Base-by-base conservation (phyloP, 768 basidiomycete genomes). In the Lepiota brunneoincarnata region DNA sequence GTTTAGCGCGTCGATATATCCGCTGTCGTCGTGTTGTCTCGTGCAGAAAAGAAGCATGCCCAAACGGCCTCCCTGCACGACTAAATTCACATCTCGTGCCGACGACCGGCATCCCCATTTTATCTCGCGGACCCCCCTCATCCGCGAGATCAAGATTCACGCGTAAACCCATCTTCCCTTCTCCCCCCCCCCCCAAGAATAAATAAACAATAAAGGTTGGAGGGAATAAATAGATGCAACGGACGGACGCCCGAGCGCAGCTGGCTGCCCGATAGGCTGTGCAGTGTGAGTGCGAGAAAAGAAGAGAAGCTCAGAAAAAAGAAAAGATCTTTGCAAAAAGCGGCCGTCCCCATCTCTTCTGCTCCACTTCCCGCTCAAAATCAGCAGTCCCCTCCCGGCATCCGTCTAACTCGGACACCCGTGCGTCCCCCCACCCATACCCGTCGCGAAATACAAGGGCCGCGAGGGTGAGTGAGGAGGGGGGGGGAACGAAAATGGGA, bases 81-180 rank as follows among this genome's bases (percentile, higher is more conserved):
- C 26, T 46, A 18, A 28, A 28, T 28, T 28, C 26, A 28, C 26
- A 28, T 28, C 3, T 28, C 45, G 31, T 34, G 45, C 45, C 45
- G 45, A 18, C 28, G 28, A 15, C 44, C 45, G 31, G 44, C 44
- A 17, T 6, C 26, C 26, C 26, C 26, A 28, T 28, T 28, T 28
- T 28, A 28, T 31, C 9, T 15, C 11, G 14, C n/a, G 34, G 26
- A 46, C 45, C 45, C 45, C 45, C 45, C 45, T 23, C 15, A 6
- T 34, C n/a, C 26, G 28, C 28, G n/a, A 45, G 15, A 23, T 46
- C 11, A 24, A 18, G 42, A 43, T 46, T 15, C n/a, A 38, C 35
- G 47, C 47, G 15, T 49, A 49, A 49, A 49, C 35, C 18, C 35
- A 47, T 37, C 36, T 49, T 38, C 47, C n/a, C n/a, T n/a, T n/a